Evolutionary conservation across 140 eudicot genomes (phyloP), one percentile per base, ranked within the genome.

Genomic region (Stevia rebaudiana): DNA sequence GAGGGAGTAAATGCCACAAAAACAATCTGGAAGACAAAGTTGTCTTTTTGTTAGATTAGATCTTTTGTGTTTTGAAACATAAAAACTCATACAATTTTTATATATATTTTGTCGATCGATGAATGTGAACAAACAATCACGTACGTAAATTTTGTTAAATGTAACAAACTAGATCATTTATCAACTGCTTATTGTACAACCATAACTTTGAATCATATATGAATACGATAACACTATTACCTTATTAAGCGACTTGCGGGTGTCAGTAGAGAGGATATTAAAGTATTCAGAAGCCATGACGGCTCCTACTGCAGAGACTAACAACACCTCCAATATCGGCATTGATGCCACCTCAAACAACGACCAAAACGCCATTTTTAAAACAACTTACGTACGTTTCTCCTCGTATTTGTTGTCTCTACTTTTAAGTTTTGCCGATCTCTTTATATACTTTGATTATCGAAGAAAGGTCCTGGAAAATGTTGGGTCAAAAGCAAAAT

Each of bases 1-100:
- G 94, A 53, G 1, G 97, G 97, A 31, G 97, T 84, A 74, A 90
- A 90, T 25, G 72, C 82, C 70, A 79, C 54, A 54, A 86, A 90
- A 70, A 90, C 97, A 57, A 90, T 84, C 97, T 90, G 83, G 80
- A 13, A 33, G 0, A 33, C 0, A 46, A 48, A 49, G 8, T 23
- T 37, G 13, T 13, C 55, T 0, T 36, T 15, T 35, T 21, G 0
- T 23, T 28, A 23, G 17, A 50, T 36, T 3, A 3, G 0, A 33
- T 33, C 6, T 18, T 6, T 40, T 67, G 60, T 4, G 3, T 23
- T 5, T 13, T 13, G 15, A 56, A n/a, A 52, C 24, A 18, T 2
- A 10, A 6, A 10, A 12, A 25, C 2, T 4, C 1, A 2, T 44
- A 4, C 51, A 46, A 46, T 13, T 46, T 46, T 15, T 8, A 46